These are phyloP conservation scores for Phalaenopsis equestris DNA, from an alignment of 106 monocot genomes.

Conservation along the genomic window DNA sequence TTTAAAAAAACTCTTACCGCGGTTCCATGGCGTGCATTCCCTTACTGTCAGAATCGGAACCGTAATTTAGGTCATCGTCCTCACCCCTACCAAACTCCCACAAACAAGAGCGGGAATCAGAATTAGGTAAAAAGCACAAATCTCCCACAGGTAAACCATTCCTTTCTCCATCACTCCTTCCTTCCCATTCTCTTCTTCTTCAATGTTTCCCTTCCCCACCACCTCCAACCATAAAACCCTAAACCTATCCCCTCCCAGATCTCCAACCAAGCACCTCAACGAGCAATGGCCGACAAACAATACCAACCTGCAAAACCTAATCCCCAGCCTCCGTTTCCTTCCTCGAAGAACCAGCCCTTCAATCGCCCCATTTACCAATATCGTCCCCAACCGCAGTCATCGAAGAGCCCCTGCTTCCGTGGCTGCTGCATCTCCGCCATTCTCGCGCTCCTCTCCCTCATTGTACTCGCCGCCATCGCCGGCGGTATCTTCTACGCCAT, in stretches of 20 bases:
- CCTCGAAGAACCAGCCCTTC: constrained; percentile 38
- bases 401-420: constrained; percentile 23
- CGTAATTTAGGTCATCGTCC: too few relatives aligned
- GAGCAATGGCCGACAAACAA: constrained; percentile 29
- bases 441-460: constrained; percentile 29
- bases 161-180: background rate
- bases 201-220: background rate
- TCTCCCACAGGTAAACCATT: background rate
- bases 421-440: constrained; percentile 27
- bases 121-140: background rate
- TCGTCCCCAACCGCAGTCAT: constrained; percentile 1
- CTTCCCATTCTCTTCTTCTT: background rate
- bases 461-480: constrained; percentile 54
- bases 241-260: background rate
- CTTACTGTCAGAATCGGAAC: too few relatives aligned
- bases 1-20: too few relatives aligned
- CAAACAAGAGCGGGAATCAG: too few relatives aligned
- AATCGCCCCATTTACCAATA: constrained; percentile 29
- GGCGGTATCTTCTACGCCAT: constrained; percentile 49
- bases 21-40: too few relatives aligned
- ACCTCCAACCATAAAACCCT: constrained; percentile 1
- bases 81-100: too few relatives aligned
- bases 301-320: constrained; percentile 30
- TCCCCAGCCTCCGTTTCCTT: constrained; percentile 20
- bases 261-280: background rate